Evolutionary conservation across 805 yeast species (phyloP).

Genomic region (Zygoascus flipseniorum): DNA sequence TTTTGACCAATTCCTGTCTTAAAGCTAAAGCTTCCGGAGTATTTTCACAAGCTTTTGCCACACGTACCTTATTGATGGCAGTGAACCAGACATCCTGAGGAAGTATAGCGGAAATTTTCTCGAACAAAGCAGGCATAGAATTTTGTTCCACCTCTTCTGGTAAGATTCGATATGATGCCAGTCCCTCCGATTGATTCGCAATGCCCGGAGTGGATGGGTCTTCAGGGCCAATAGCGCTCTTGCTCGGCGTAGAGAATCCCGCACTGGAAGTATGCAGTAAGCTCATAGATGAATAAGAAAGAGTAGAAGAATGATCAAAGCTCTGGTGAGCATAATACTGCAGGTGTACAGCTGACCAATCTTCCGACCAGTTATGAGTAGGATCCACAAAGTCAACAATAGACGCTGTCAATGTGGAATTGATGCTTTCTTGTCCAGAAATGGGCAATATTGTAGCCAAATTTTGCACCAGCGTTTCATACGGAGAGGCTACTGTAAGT

Average conservation of each 20-base stretch:
- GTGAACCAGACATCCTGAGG: slow-evolving; percentile 60
- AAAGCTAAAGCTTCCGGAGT: slow-evolving; percentile 45
- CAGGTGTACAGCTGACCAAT: slow-evolving; percentile 19
- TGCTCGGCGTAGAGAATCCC: slow-evolving; percentile 1
- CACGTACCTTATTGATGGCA: slow-evolving; percentile 51
- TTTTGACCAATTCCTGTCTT: slow-evolving; percentile 50
- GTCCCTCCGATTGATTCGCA: slow-evolving; percentile 28
- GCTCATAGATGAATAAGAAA: neutral
- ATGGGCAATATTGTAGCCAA: slow-evolving; percentile 48
- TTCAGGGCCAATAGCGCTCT: neutral
- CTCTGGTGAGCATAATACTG: slow-evolving; percentile 20
- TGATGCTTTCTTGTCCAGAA: slow-evolving; percentile 20
- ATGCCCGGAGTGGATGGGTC: neutral
- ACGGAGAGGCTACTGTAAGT: slow-evolving; percentile 36
- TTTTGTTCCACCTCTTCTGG: slow-evolving; percentile 49
- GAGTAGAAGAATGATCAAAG: neutral
- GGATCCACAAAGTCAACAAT: slow-evolving; percentile 20
- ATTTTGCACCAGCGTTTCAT: slow-evolving; percentile 36
- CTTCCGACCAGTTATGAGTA: slow-evolving; percentile 15
- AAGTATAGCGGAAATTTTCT: slow-evolving; percentile 14
- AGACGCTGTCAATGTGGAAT: slow-evolving; percentile 14
- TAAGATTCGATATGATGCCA: slow-evolving; percentile 43
- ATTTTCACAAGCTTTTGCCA: slow-evolving; percentile 58
- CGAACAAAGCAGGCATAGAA: slow-evolving; percentile 19
- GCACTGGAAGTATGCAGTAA: neutral